Conservation (phyloP, 1,139 yeast species). For the Saccharomyces hybrid region DNA sequence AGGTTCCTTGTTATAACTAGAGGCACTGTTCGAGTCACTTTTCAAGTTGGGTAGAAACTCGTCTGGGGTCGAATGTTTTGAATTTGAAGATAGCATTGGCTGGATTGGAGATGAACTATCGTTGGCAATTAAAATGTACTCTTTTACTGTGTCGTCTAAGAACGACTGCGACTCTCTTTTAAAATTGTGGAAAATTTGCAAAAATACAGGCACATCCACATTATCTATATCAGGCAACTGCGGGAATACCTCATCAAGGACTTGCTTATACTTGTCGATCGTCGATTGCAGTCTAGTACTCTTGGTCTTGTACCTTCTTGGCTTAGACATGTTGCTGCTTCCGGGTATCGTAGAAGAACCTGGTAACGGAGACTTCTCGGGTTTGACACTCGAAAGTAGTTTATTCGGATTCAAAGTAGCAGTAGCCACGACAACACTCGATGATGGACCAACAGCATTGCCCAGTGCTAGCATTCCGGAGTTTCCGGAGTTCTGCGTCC, state of each 20-base stretch:
- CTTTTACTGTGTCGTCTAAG: conserved; percentile 21
- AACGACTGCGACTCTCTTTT: conserved; percentile 10
- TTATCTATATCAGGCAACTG: conserved; percentile 22
- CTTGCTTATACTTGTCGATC: conserved; percentile 17
- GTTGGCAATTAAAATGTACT: conserved; percentile 17
- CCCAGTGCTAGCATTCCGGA: neutral
- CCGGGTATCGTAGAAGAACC: neutral
- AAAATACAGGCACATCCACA: conserved; percentile 24
- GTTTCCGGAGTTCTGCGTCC: conserved; percentile 33
- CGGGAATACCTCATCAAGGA: conserved; percentile 24
- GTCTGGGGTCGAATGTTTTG: conserved; percentile 1
- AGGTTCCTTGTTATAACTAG: conserved; percentile 2
- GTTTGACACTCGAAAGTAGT: neutral
- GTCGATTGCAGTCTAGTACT: conserved; percentile 13
- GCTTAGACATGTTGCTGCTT: neutral
- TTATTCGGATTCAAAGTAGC: neutral
- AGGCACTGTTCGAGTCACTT: conserved; percentile 4
- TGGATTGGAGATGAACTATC: conserved; percentile 8
- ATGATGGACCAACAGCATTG: neutral
- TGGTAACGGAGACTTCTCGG: neutral
- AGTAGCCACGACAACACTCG: neutral
- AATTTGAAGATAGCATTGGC: conserved; percentile 5
- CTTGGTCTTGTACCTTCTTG: conserved; percentile 8
- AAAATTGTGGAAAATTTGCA: conserved; percentile 21
- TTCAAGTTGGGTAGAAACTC: conserved; percentile 2